These are phyloP conservation scores for Tritrichomonas foetus DNA, from an alignment of 208 protist genomes.

Conservation along the genomic window DNA sequence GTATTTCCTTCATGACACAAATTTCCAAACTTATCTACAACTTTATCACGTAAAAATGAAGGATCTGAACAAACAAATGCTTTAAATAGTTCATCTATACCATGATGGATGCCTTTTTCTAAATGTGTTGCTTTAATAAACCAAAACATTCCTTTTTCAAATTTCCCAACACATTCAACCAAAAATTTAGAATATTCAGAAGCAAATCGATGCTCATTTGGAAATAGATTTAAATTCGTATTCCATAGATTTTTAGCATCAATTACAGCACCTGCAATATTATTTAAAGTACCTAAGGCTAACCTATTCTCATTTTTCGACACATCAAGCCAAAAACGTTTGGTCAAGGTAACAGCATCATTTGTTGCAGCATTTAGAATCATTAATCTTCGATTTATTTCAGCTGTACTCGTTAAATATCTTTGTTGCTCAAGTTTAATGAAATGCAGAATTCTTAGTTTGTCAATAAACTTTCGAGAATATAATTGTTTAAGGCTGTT, in stretches of 20 bases:
- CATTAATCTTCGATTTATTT: background rate
- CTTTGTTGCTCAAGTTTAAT: background rate
- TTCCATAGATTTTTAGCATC: background rate
- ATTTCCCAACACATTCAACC: background rate
- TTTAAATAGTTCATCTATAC: background rate
- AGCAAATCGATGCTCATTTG: background rate
- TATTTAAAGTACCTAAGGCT: background rate
- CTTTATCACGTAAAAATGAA: background rate
- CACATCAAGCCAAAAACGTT: background rate
- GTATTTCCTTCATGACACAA: too few species aligned
- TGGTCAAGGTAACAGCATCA: background rate
- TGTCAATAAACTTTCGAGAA: background rate
- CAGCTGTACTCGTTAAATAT: background rate
- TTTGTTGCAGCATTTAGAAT: background rate
- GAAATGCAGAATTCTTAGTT: background rate
- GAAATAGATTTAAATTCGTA: background rate
- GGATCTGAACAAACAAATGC: background rate
- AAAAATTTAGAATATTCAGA: background rate
- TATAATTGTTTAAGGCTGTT: background rate
- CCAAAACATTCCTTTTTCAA: constrained; percentile 15
- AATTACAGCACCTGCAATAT: background rate
- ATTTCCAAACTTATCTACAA: background rate
- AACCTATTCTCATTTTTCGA: background rate
- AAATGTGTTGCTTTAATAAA: background rate
- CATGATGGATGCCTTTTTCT: background rate